Evolutionary conservation across 768 basidiomycete species (phyloP).

Genomic region (Termitomyces eurrhizus): DNA sequence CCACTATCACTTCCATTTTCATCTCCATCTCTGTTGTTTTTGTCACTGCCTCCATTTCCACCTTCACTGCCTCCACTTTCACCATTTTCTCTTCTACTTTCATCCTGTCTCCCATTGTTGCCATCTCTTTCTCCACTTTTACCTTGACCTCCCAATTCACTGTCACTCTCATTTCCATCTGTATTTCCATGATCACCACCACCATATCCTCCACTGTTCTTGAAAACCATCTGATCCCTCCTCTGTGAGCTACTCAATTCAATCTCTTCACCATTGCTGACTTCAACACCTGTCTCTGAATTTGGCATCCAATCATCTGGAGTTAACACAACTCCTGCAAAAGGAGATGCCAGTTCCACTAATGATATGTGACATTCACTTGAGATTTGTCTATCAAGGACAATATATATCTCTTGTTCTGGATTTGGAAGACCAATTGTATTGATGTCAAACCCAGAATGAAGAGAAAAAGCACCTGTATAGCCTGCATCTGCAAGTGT

Average conservation of each 20-base stretch:
- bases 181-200: too few species aligned
- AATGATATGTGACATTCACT: not conserved
- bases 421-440: not conserved
- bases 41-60: too few species aligned
- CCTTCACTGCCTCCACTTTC: not conserved
- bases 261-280: not conserved
- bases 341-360: not conserved
- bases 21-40: not conserved
- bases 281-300: too few species aligned
- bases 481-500: not conserved
- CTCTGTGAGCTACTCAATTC: too few species aligned
- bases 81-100: not conserved
- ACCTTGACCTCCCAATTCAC: too few species aligned
- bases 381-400: not conserved
- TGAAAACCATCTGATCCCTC: too few species aligned
- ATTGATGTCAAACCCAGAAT: not conserved
- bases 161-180: not conserved
- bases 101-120: not conserved
- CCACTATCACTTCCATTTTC: too few species aligned
- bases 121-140: not conserved
- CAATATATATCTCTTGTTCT: conserved; percentile 1
- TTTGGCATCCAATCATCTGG: not conserved
- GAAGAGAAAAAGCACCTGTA: not conserved
- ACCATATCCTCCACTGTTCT: too few species aligned
- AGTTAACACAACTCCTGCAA: not conserved